Conservation (phyloP, 2,329 filamentous ascomycete species). For the Xylaria sp. region DNA sequence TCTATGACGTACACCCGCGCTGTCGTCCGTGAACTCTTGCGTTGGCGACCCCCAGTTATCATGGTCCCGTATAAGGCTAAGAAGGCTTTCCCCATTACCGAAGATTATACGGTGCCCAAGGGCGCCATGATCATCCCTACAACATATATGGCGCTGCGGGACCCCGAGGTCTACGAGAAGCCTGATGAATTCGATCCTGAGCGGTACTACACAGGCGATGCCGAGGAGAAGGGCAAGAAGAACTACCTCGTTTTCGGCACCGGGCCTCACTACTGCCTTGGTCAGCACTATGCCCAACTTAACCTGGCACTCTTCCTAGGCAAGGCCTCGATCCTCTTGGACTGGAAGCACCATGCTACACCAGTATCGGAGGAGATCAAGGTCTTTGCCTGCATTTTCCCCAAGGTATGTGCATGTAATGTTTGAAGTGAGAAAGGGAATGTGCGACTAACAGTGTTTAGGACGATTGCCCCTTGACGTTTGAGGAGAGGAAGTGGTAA, state of each 20-base stretch:
- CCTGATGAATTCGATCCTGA: slow-evolving; percentile 92
- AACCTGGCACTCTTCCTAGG: slow-evolving; percentile 91
- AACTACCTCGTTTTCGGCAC: slow-evolving; percentile 98
- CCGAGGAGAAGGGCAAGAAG: slow-evolving; percentile 86
- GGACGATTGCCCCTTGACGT: slow-evolving; percentile 87
- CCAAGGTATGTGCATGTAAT: slow-evolving; percentile 72
- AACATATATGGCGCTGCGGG: slow-evolving; percentile 89
- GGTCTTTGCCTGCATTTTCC: slow-evolving; percentile 98
- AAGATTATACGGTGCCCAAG: slow-evolving; percentile 91
- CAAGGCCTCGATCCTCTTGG: slow-evolving; percentile 85
- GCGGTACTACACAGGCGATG: slow-evolving; percentile 89
- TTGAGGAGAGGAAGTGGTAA: slow-evolving; percentile 66
- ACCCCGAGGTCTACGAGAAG: slow-evolving; percentile 90
- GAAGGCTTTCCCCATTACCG: slow-evolving; percentile 92
- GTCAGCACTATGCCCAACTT: slow-evolving; percentile 89
- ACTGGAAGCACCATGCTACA: slow-evolving; percentile 92
- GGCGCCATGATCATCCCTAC: slow-evolving; percentile 94
- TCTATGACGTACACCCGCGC: slow-evolving; percentile 90
- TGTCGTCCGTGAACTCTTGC: slow-evolving; percentile 89
- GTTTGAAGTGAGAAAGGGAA: background rate
- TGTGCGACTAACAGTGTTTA: slow-evolving; percentile 53
- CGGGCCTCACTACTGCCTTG: slow-evolving; percentile 95
- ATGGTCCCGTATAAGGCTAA: slow-evolving; percentile 97
- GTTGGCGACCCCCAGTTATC: slow-evolving; percentile 94
- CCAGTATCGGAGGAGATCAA: slow-evolving; percentile 91